Evolutionary conservation across 768 basidiomycete genomes (phyloP), one percentile per base, ranked within the genome.

Genomic region (Termitomyces sp.): DNA sequence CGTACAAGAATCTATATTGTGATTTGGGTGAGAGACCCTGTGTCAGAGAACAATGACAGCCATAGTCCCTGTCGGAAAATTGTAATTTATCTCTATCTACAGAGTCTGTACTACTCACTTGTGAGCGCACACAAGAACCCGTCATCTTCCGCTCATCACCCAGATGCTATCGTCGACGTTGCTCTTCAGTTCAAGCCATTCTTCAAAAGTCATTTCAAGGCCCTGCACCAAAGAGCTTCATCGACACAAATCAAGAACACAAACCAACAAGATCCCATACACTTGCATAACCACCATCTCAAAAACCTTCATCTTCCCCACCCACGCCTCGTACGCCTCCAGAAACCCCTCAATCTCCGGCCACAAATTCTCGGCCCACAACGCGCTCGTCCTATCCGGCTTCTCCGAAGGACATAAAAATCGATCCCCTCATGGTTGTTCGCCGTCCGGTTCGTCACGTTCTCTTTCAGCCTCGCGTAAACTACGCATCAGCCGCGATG

Each of bases 361-460:
- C 88, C 91, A 96, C 59, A 91, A 92, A 66, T 96, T 97, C 69
- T 85, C 83, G 13, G 94, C 94, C 84, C 88, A 87, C 0, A 95
- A 70, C 0, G 85, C 81, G 54, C 82, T 83, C 9, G 81, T 78
- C 71, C 81, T 90, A 67, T 92, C 85, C 0, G 88, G 85, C 28
- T 79, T 73, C 46, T 81, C 78, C 2, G 88, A 86, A 1, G 90
- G 90, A 28, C 82, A 66, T 93, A 94, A 54, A 92, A 82, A 65
- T 95, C 94, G 39, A 94, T 69, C 2, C 82, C 92, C 74, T 96
- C 93, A 61, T 93, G 91, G 59, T 86, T 88, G 66, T 94, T 90
- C 4, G 86, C 84, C n/a, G n/a, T n/a, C n/a, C n/a, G n/a, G n/a
- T n/a, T n/a, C n/a, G n/a, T n/a, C n/a, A n/a, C n/a, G n/a, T n/a